Evolutionary conservation across 352 stramenopile species (phyloP).

Genomic region (Thraustochytrium sp.): DNA sequence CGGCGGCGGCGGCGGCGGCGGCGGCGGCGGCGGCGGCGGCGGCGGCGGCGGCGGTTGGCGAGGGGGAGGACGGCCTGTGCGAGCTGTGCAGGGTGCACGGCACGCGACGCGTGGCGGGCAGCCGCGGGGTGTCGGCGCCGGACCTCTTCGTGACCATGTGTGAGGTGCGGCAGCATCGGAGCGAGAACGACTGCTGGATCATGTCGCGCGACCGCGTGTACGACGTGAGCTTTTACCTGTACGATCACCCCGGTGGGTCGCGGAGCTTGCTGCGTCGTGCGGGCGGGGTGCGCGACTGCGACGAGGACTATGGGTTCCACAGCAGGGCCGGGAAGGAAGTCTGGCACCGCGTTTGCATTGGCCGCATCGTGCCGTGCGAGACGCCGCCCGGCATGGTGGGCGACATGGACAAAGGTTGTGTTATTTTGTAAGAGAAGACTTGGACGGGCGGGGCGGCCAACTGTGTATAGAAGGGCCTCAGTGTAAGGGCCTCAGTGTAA

Average conservation of each 20-base stretch:
- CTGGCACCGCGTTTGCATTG: slow-evolving; percentile 49
- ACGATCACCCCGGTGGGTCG: slow-evolving; percentile 65
- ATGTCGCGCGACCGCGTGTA: slow-evolving; percentile 75
- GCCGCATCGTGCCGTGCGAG: slow-evolving; percentile 10
- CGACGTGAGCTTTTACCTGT: slow-evolving; percentile 68
- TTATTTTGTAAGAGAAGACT: neutral
- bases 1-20: no score
- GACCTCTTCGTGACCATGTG: slow-evolving; percentile 66
- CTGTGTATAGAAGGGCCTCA: no score
- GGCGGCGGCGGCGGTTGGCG: no score
- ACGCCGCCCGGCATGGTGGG: neutral
- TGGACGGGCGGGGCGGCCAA: neutral
- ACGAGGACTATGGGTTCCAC: slow-evolving; percentile 62
- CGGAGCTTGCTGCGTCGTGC: slow-evolving; percentile 68
- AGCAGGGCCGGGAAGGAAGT: slow-evolving; percentile 54
- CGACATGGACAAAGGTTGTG: neutral
- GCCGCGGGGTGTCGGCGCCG: neutral
- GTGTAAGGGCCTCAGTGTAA: no score
- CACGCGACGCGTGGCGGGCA: neutral
- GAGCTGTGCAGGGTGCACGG: slow-evolving; percentile 1
- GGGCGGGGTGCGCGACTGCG: slow-evolving; percentile 60
- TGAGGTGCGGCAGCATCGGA: slow-evolving; percentile 85
- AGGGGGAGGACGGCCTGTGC: neutral
- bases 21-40: no score
- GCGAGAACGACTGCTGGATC: slow-evolving; percentile 85